These are phyloP conservation scores for Actinomucor elegans DNA, from an alignment of 371 early-diverging fungal species.

Conservation along the genomic window DNA sequence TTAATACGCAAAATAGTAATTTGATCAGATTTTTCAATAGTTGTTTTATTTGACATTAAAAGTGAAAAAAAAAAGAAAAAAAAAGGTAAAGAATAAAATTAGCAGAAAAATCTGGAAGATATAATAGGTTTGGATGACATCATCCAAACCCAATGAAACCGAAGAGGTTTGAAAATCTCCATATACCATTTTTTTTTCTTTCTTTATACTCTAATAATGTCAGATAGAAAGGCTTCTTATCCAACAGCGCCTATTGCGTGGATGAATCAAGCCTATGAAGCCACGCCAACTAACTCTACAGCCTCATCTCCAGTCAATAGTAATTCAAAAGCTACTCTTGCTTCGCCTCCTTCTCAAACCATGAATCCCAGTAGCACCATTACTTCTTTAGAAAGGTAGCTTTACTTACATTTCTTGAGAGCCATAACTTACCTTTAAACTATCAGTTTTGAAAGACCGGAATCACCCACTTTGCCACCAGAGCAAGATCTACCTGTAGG, in stretches of 20 bases:
- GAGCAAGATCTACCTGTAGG: slow-evolving; percentile 8
- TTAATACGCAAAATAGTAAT: slow-evolving; percentile 75
- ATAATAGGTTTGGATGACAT: no score
- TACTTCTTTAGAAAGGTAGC: slow-evolving; percentile 11
- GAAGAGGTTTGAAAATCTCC: no score
- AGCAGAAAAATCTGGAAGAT: no score
- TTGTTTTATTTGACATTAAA: no score
- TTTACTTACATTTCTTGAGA: no score
- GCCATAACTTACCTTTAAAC: no score
- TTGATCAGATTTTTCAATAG: slow-evolving; percentile 26
- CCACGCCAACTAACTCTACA: neutral
- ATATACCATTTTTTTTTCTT: neutral
- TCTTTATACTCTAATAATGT: slow-evolving; percentile 4
- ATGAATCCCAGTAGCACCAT: slow-evolving; percentile 4
- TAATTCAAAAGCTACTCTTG: neutral
- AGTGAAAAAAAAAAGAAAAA: no score
- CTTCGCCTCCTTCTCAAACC: neutral
- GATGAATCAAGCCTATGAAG: slow-evolving; percentile 23
- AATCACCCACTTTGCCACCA: slow-evolving; percentile 42
- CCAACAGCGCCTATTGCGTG: slow-evolving; percentile 24
- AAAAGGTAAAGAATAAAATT: no score
- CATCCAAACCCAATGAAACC: no score
- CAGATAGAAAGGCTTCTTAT: slow-evolving; percentile 9
- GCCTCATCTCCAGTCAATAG: neutral
- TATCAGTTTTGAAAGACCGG: slow-evolving; percentile 24